Evolutionary conservation across 2,329 filamentous ascomycete genomes (phyloP).

Genomic region (Clarireedia monteithiana): DNA sequence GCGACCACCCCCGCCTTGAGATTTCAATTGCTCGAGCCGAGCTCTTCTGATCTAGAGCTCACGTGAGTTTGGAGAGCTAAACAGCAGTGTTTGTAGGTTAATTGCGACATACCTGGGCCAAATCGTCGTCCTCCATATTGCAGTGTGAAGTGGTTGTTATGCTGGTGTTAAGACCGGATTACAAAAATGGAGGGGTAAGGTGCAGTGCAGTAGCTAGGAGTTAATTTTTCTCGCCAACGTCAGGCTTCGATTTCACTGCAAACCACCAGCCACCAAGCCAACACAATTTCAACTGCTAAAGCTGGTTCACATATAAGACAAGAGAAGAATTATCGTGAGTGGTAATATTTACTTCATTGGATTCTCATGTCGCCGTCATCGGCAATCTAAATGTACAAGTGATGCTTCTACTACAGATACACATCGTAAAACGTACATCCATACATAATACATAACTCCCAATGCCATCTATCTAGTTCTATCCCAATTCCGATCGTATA

Average conservation of each 20-base stretch:
- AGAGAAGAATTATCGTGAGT: too few species aligned
- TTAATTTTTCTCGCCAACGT: neutral
- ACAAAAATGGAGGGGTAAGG: slow-evolving; percentile 2
- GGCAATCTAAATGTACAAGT: slow-evolving; percentile 2
- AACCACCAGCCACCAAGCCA: too few species aligned
- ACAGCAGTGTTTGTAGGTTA: neutral
- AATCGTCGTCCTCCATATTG: slow-evolving; percentile 30
- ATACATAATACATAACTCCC: neutral
- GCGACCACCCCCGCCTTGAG: slow-evolving; percentile 49
- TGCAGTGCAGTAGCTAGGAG: neutral
- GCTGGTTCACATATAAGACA: too few species aligned
- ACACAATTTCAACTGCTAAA: too few species aligned
- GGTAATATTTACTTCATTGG: too few species aligned
- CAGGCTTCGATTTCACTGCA: neutral
- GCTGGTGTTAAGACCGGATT: neutral
- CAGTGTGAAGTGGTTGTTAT: neutral
- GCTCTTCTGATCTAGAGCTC: slow-evolving; percentile 71
- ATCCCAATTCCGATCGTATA: slow-evolving; percentile 1
- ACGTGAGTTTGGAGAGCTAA: neutral
- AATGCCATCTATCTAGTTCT: neutral
- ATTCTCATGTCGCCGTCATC: too few species aligned
- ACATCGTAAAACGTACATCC: neutral
- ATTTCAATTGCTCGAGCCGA: slow-evolving; percentile 86
- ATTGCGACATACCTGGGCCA: slow-evolving; percentile 25
- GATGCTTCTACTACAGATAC: slow-evolving; percentile 4